Evolutionary conservation across 306 rosid genomes (phyloP), one percentile per base, ranked within the genome.

Genomic region (Spatholobus suberectus): DNA sequence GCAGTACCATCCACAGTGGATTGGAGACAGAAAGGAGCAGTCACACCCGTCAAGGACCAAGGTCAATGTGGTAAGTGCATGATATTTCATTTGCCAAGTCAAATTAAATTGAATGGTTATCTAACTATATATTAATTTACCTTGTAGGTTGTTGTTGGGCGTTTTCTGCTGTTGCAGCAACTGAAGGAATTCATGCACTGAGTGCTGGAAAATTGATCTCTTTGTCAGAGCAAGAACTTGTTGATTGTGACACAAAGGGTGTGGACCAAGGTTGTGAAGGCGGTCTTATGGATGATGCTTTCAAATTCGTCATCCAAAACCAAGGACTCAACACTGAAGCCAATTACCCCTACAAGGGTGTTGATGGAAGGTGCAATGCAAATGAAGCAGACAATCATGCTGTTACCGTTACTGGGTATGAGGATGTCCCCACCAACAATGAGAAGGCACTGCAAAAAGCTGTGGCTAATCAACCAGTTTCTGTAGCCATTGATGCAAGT

Each of bases 91-190:
- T 52, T 54, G 12, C 9, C 20, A 54, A 18, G 9, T 20, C 27
- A 29, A 5, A 11, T 14, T 5, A 63, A 37, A 40, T 11, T 44
- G 40, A 46, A 41, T n/a, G 29, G 1, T 32, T 26, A 23, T 44
- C 70, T 65, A 72, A 79, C 73, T 34, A 14, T n/a, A n/a, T n/a
- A n/a, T 8, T 14, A 8, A 3, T 41, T 41, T 41, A 41, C 13
- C 2, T 35, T 85, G 55, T 35, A 88, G 91, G 89, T n/a, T 85
- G 87, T 27, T 83, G 91, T 2, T 85, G 87, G 87, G 89, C 89
- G 8, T 88, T 88, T 61, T 84, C 89, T 9, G 88, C 87, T 21
- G 82, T 81, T 26, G 90, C 88, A 2, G 88, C 91, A 37, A 81
- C 78, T 4, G 89, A 85, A 87, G 89, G 88, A 82, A 73, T 79